Conservation (phyloP, 2,329 filamentous ascomycete species). For the Sporothrix schenckii region DNA sequence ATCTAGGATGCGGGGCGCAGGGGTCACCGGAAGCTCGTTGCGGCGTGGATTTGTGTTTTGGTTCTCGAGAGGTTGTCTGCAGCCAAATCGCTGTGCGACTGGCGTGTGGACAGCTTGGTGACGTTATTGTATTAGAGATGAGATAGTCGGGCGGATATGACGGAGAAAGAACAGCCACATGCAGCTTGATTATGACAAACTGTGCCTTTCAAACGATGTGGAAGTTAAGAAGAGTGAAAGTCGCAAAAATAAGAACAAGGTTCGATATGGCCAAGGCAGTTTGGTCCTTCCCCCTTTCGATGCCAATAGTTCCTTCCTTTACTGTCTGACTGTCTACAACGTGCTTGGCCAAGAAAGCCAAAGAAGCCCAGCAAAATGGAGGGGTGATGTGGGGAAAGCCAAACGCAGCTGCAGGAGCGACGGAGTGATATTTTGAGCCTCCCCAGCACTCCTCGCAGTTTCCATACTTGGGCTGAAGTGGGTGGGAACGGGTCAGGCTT, state of each 20-base stretch:
- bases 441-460: constrained; percentile 13
- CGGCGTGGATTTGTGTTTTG: not conserved
- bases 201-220: not conserved
- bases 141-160: not conserved
- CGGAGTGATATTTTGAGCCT: constrained; percentile 13
- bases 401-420: constrained; percentile 13
- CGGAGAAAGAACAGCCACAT: not conserved
- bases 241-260: not conserved
- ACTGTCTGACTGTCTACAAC: not conserved
- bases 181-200: not conserved
- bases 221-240: not conserved
- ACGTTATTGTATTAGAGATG: not conserved
- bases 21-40: not conserved
- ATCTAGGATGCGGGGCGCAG: not conserved
- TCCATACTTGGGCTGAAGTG: not conserved
- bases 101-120: not conserved
- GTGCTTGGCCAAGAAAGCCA: not conserved
- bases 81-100: not conserved
- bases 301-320: not conserved
- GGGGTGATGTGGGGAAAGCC: constrained; percentile 24
- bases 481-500: not conserved
- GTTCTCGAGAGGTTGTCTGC: not conserved
- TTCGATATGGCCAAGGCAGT: not conserved
- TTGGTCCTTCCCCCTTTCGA: constrained; percentile 3
- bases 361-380: constrained; percentile 11